Percentiles rank a stretch among this genome's conserved stretches.
These are phyloP conservation scores for Linnemannia elongata DNA, from an alignment of 192 early-diverging fungal species.

Conservation along the genomic window DNA sequence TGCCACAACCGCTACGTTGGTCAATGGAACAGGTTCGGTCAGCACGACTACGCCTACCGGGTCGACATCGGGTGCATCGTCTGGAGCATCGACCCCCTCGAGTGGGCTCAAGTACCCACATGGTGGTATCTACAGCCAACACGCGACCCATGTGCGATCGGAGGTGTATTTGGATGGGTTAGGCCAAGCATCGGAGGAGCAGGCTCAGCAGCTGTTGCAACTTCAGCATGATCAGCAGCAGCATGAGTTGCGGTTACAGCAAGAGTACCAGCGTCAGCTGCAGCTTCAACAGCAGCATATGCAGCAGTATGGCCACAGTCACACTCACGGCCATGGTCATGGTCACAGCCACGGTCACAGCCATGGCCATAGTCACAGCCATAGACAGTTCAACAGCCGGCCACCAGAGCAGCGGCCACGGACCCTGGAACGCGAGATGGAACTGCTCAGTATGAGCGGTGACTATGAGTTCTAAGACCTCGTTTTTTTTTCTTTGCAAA, in stretches of 20 bases:
- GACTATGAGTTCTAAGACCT: conserved; percentile 27
- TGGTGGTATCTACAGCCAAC: conserved; percentile 18
- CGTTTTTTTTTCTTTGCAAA: neutral
- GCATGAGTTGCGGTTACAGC: conserved; percentile 29
- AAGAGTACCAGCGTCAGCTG: conserved; percentile 23
- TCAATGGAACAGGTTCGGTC: neutral
- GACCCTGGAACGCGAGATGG: conserved; percentile 37
- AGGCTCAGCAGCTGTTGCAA: conserved; percentile 31
- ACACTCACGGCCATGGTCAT: neutral
- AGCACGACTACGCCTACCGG: neutral
- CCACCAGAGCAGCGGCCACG: conserved; percentile 22
- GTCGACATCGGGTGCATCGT: conserved; percentile 16
- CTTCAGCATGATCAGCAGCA: conserved; percentile 34
- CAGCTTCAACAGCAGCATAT: conserved; percentile 28
- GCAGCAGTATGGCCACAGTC: neutral
- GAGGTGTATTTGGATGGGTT: conserved; percentile 23
- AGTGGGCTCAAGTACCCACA: neutral
- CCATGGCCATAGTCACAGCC: neutral
- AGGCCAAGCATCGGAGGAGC: conserved; percentile 22
- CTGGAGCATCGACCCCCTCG: conserved; percentile 25
- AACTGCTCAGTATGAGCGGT: conserved; percentile 45
- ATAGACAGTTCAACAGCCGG: neutral
- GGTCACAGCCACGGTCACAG: neutral
- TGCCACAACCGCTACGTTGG: neutral
- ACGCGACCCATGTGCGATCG: conserved; percentile 14